Conservation (phyloP, 768 basidiomycete species). For the Hygrocybe coccinea region DNA sequence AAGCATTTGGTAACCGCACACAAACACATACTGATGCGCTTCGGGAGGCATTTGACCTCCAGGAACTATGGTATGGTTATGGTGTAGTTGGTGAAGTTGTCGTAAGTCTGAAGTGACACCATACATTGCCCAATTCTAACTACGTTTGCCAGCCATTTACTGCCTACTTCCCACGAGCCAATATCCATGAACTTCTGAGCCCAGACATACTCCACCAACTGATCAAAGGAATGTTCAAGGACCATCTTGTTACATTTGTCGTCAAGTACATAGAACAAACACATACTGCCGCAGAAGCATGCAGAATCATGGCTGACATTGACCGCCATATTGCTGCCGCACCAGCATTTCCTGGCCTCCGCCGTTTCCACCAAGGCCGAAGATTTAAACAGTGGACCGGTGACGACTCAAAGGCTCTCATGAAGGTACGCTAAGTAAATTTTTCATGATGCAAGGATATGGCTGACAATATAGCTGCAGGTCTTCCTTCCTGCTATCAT, state of each 20-base stretch:
- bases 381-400: slow-evolving; percentile 12
- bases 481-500: slow-evolving; percentile 21
- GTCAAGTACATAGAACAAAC: slow-evolving; percentile 22
- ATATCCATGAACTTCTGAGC: slow-evolving; percentile 30
- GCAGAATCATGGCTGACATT: slow-evolving; percentile 30
- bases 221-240: slow-evolving; percentile 41
- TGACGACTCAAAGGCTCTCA: slow-evolving; percentile 12
- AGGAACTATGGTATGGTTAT: no score
- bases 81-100: no score
- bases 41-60: no score
- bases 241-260: slow-evolving; percentile 37
- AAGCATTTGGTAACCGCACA: no score
- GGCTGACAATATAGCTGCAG: slow-evolving; percentile 1
- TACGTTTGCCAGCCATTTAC: slow-evolving; percentile 31
- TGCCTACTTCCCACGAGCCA: slow-evolving; percentile 29
- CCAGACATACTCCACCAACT: slow-evolving; percentile 36
- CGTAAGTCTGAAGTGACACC: no score
- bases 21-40: no score
- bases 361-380: slow-evolving; percentile 8
- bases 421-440: slow-evolving; percentile 5
- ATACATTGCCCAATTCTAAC: not conserved
- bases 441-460: not conserved
- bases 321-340: slow-evolving; percentile 19
- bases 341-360: slow-evolving; percentile 9
- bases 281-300: slow-evolving; percentile 17